Percentiles rank a stretch among this genome's conserved stretches.
These are phyloP conservation scores for Puccinia brachypodii DNA, from an alignment of 1,284 basidiomycete genomes.

Conservation along the genomic window DNA sequence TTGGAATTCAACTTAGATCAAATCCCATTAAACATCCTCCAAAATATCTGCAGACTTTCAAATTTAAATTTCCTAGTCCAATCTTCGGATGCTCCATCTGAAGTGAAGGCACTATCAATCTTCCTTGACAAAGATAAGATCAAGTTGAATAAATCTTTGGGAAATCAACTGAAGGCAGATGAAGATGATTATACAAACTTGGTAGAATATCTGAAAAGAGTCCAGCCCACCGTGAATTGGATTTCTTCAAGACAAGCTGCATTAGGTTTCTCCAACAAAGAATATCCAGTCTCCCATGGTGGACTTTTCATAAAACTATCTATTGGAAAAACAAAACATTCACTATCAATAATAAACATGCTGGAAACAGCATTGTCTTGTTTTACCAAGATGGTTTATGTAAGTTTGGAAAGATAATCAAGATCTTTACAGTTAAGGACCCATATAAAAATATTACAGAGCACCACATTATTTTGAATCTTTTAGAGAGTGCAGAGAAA, in stretches of 20 bases:
- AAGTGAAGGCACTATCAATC: background rate
- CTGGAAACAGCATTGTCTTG: background rate
- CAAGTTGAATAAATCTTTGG: background rate
- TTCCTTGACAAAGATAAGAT: background rate
- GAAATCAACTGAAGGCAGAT: background rate
- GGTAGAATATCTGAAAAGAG: background rate
- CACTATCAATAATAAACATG: background rate
- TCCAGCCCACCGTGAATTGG: background rate
- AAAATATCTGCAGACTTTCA: background rate
- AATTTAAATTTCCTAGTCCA: background rate
- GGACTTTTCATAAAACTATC: conserved; percentile 8
- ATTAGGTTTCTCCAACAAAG: background rate
- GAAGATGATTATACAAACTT: background rate
- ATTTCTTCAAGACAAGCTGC: background rate
- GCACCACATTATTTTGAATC: background rate
- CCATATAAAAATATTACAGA: background rate
- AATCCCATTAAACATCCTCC: background rate
- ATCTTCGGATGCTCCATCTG: background rate
- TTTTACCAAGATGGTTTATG: background rate
- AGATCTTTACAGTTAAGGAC: conserved; percentile 5
- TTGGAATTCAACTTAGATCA: background rate
- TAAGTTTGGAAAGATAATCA: conserved; percentile 1
- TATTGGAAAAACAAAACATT: conserved; percentile 18
- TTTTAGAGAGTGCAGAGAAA: background rate
- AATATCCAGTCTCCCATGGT: background rate